Evolutionary conservation across 1,284 basidiomycete species (phyloP).

Genomic region (Cutaneotrichosporon curvatum): DNA sequence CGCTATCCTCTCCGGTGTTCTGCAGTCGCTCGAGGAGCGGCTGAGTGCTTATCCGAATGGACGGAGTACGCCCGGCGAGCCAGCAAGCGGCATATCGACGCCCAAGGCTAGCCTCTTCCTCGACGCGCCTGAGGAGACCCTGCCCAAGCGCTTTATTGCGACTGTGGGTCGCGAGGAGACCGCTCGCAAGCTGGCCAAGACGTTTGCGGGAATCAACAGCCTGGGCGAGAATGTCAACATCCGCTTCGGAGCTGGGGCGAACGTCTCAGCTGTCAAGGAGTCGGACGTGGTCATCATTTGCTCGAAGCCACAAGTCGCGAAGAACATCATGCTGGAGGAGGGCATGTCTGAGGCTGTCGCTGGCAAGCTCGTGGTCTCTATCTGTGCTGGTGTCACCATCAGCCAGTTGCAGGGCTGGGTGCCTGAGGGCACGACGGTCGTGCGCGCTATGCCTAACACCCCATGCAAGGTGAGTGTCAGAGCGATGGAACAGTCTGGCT

Average conservation of each 20-base stretch:
- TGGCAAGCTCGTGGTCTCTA: constrained; percentile 89
- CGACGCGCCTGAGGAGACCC: constrained; percentile 55
- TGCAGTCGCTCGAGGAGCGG: constrained; percentile 40
- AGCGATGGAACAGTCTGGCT: neutral
- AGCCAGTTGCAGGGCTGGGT: constrained; percentile 72
- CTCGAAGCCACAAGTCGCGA: constrained; percentile 88
- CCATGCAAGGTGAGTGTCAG: constrained; percentile 70
- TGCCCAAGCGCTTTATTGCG: constrained; percentile 79
- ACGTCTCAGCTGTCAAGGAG: constrained; percentile 64
- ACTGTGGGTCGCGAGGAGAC: constrained; percentile 78
- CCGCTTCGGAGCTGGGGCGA: constrained; percentile 53
- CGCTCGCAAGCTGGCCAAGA: constrained; percentile 60
- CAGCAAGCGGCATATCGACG: constrained; percentile 74
- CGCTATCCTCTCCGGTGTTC: constrained; percentile 73
- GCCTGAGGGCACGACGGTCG: constrained; percentile 66
- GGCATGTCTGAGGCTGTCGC: constrained; percentile 83
- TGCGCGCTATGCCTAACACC: constrained; percentile 98
- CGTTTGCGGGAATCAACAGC: constrained; percentile 55
- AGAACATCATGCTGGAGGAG: constrained; percentile 62
- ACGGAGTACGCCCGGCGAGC: constrained; percentile 47
- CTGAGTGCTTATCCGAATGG: constrained; percentile 19
- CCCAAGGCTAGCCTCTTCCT: constrained; percentile 51
- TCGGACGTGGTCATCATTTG: constrained; percentile 83
- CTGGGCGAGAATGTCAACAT: constrained; percentile 64
- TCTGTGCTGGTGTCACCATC: constrained; percentile 91